Conservation (phyloP, 805 yeast species). For the Debaryomyces hansenii region DNA sequence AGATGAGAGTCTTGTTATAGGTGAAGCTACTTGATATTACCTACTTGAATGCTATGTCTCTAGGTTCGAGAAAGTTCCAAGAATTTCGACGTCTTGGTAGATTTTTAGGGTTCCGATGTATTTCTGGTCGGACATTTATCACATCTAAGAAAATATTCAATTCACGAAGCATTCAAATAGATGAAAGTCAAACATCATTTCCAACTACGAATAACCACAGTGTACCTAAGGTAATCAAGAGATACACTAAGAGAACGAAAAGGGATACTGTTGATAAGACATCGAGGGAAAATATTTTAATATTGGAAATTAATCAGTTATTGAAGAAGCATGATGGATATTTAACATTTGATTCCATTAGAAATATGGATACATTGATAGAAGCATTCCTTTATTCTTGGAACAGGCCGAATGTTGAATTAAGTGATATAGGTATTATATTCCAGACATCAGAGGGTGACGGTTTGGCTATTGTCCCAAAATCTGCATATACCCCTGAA, state of each 20-base stretch:
- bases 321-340: conserved; percentile 8
- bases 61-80: too few relatives aligned
- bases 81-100: too few relatives aligned
- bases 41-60: too few relatives aligned
- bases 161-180: too few relatives aligned
- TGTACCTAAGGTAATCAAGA: too few relatives aligned
- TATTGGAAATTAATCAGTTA: conserved; percentile 24
- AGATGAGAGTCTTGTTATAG: too few relatives aligned
- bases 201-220: too few relatives aligned
- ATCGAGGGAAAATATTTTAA: conserved; percentile 22
- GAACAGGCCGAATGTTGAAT: conserved; percentile 14
- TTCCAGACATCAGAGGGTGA: conserved; percentile 35
- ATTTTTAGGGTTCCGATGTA: too few relatives aligned
- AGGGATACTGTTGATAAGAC: conserved; percentile 31
- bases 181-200: too few relatives aligned
- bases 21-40: too few relatives aligned
- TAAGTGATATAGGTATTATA: conserved; percentile 19
- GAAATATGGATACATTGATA: conserved; percentile 21
- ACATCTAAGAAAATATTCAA: too few relatives aligned
- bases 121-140: too few relatives aligned
- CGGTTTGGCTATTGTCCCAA: conserved; percentile 34
- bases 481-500: conserved; percentile 15
- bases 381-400: conserved; percentile 22
- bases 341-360: conserved; percentile 14
- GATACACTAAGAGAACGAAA: conserved; percentile 20